Conservation (phyloP, 257 asterid species). For the Salvia rosmarinus region DNA sequence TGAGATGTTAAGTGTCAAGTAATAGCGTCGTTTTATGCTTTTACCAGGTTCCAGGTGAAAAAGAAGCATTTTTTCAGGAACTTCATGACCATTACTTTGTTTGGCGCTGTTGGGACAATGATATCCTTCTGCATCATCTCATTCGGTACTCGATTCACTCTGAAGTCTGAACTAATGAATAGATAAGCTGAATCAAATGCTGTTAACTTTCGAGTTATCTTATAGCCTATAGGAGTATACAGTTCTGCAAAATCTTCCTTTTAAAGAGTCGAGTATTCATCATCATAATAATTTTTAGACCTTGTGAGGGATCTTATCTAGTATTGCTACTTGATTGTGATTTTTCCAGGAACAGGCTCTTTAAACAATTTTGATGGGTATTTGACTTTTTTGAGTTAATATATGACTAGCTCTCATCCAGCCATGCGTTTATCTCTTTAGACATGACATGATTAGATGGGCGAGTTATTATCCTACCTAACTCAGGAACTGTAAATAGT, state of each 20-base stretch:
- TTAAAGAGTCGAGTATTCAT: neutral
- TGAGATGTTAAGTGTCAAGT: neutral
- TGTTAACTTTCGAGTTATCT: neutral
- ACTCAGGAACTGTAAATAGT: neutral
- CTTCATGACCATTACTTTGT: slow-evolving; percentile 54
- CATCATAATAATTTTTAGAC: neutral
- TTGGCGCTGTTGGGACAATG: slow-evolving; percentile 78
- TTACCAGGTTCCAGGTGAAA: slow-evolving; percentile 75
- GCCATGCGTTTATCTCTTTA: neutral
- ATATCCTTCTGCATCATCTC: slow-evolving; percentile 74
- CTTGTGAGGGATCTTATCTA: neutral
- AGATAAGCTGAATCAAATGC: neutral
- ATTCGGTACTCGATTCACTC: slow-evolving; percentile 47
- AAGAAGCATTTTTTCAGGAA: slow-evolving; percentile 77
- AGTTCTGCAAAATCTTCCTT: neutral
- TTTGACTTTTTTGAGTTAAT: neutral
- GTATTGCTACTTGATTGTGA: too few species aligned
- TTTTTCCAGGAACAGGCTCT: neutral
- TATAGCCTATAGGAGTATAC: neutral
- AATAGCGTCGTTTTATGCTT: neutral
- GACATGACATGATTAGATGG: neutral
- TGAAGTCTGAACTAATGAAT: neutral
- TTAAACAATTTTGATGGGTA: neutral
- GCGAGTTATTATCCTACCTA: too few species aligned
- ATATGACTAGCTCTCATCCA: neutral